Evolutionary conservation across 2,329 filamentous ascomycete species (phyloP).

Genomic region (Colletotrichum lindemuthianum): DNA sequence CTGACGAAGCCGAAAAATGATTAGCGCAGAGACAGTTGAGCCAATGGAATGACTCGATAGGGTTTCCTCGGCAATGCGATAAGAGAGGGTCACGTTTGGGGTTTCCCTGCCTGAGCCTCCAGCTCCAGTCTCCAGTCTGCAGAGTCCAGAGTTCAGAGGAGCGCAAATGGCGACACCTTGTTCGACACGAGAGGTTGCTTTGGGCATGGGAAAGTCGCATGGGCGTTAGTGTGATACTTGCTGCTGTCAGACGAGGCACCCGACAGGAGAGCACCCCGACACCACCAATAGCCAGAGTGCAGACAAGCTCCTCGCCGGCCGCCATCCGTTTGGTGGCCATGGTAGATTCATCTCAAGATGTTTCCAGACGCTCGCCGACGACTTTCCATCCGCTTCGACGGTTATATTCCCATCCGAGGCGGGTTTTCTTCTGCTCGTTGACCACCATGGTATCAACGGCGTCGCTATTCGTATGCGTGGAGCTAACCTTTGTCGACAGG

Average conservation of each 20-base stretch:
- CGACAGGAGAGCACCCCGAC: too few species aligned
- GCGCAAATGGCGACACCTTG: conserved; percentile 12
- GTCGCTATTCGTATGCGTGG: not conserved
- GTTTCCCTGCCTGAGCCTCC: conserved; percentile 23
- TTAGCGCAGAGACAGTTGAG: conserved; percentile 39
- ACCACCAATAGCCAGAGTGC: too few species aligned
- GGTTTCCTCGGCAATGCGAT: conserved; percentile 43
- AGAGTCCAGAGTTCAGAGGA: too few species aligned
- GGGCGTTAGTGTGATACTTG: conserved; percentile 17
- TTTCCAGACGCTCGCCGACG: not conserved
- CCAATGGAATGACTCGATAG: conserved; percentile 41
- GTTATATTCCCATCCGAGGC: not conserved
- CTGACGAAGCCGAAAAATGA: conserved; percentile 39
- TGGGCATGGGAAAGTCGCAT: conserved; percentile 31
- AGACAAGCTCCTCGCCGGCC: too few species aligned
- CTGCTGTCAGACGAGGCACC: not conserved
- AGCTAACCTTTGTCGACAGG: not conserved
- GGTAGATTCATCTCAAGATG: conserved; percentile 7
- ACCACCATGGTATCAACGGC: too few species aligned
- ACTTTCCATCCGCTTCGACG: conserved; percentile 1
- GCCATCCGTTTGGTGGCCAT: not conserved
- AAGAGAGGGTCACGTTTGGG: conserved; percentile 37
- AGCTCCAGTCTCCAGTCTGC: not conserved
- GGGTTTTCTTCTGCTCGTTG: too few species aligned
- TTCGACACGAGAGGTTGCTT: conserved; percentile 20